A percentile compares a stretch with the other conserved stretches of the same genome.
Conservation (phyloP, 805 yeast species). For the Starmerella riodocensis region DNA sequence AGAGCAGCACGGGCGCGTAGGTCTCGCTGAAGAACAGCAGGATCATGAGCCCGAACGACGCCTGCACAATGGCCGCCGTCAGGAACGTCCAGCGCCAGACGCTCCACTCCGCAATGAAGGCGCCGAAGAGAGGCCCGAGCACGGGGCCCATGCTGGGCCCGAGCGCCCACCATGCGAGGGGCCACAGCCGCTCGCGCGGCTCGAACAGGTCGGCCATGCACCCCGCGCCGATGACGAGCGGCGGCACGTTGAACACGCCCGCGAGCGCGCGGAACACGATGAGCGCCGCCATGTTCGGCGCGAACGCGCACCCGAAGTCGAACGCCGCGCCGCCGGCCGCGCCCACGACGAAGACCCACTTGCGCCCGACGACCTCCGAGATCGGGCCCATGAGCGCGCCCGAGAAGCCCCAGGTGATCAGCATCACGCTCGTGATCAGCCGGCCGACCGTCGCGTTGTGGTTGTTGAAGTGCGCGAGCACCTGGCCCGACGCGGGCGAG, state of each 20-base stretch:
- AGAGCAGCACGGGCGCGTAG: constrained; percentile 41
- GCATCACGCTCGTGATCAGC: constrained; percentile 47
- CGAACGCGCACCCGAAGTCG: constrained; percentile 45
- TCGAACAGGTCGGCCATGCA: constrained; percentile 47
- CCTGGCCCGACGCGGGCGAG: constrained; percentile 43
- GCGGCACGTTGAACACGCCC: constrained; percentile 52
- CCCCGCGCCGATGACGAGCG: constrained; percentile 57
- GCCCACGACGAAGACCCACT: constrained; percentile 39
- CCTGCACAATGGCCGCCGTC: constrained; percentile 41
- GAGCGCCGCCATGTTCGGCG: constrained; percentile 41
- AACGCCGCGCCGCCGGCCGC: constrained; percentile 33
- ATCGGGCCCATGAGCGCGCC: constrained; percentile 54
- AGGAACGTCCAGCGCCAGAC: constrained; percentile 55
- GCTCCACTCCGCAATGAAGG: constrained; percentile 38
- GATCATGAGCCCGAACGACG: constrained; percentile 34
- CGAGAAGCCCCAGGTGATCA: constrained; percentile 57
- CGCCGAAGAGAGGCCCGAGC: constrained; percentile 34
- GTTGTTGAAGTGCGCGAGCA: constrained; percentile 35
- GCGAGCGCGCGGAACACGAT: constrained; percentile 46
- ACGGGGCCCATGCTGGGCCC: constrained; percentile 54
- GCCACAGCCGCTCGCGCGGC: constrained; percentile 38
- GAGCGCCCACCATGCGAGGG: constrained; percentile 42
- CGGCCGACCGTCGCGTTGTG: constrained; percentile 33
- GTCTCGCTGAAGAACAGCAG: constrained; percentile 43
- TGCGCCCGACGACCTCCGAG: constrained; percentile 53